phyloP scores from a whole-genome alignment of 179 eudicot genomes.

The Corrigiola litoralis region DNA sequence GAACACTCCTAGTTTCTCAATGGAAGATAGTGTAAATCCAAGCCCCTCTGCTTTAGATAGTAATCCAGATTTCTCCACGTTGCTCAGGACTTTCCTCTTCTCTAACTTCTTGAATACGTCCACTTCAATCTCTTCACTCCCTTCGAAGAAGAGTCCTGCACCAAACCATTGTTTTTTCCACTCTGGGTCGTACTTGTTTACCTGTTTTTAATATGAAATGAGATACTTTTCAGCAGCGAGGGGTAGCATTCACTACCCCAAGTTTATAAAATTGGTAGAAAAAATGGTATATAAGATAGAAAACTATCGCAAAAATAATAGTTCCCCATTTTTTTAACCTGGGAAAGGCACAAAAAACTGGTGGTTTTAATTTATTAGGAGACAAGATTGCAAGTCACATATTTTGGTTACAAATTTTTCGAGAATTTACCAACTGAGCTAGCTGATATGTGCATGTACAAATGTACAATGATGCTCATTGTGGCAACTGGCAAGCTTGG shows the following conservation, averaged over 20 bases:
- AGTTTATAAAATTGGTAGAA: too few relatives aligned
- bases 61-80: conserved; percentile 80
- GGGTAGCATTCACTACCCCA: too few relatives aligned
- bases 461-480: too few relatives aligned
- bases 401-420: too few relatives aligned
- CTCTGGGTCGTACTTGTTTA: conserved; percentile 63
- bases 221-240: too few relatives aligned
- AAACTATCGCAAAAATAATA: too few relatives aligned
- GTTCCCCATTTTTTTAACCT: too few relatives aligned
- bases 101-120: conserved; percentile 91
- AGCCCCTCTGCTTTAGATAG: conserved; percentile 77
- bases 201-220: conserved; percentile 36
- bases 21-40: conserved; percentile 76
- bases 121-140: conserved; percentile 66
- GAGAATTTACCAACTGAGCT: not conserved
- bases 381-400: too few relatives aligned
- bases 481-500: not conserved
- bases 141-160: conserved; percentile 80
- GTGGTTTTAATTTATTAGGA: too few relatives aligned
- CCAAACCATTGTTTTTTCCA: conserved; percentile 94
- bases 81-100: conserved; percentile 74
- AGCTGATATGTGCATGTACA: not conserved
- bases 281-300: too few relatives aligned
- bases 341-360: too few relatives aligned
- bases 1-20: conserved; percentile 76